Evolutionary conservation across 192 early-diverging fungal genomes (phyloP).

Genomic region (Coemansia erecta): DNA sequence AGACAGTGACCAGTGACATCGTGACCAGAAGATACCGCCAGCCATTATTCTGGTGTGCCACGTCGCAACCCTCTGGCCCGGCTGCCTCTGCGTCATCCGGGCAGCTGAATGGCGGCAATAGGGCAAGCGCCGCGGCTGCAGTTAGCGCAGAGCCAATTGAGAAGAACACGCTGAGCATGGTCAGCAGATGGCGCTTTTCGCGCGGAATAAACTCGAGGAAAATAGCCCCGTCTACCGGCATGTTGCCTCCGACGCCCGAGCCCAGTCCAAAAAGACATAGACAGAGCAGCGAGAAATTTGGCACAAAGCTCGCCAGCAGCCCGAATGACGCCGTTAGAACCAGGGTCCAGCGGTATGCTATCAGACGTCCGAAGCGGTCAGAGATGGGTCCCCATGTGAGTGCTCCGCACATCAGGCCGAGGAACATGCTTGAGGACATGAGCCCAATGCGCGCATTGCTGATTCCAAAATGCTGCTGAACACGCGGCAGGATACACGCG

Average conservation of each 20-base stretch:
- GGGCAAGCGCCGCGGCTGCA: slow-evolving; percentile 60
- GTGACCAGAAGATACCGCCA: slow-evolving; percentile 77
- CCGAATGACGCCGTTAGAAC: slow-evolving; percentile 71
- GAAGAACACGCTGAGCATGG: slow-evolving; percentile 81
- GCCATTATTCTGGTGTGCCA: slow-evolving; percentile 66
- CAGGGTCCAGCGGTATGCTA: slow-evolving; percentile 75
- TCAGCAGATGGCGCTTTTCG: slow-evolving; percentile 75
- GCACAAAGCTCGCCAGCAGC: slow-evolving; percentile 62
- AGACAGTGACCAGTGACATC: slow-evolving; percentile 59
- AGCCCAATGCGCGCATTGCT: slow-evolving; percentile 65
- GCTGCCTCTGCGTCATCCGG: slow-evolving; percentile 39
- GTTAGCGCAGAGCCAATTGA: slow-evolving; percentile 76
- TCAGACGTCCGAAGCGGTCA: slow-evolving; percentile 70
- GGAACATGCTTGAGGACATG: slow-evolving; percentile 66
- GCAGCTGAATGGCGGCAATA: slow-evolving; percentile 71
- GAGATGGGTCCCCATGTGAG: slow-evolving; percentile 77
- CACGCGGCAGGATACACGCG: slow-evolving; percentile 68
- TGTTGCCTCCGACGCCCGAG: slow-evolving; percentile 68
- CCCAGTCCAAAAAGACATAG: slow-evolving; percentile 66
- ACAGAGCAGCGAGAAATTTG: slow-evolving; percentile 63
- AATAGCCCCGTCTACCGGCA: slow-evolving; percentile 70
- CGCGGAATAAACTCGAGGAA: slow-evolving; percentile 85
- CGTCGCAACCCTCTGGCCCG: slow-evolving; percentile 45
- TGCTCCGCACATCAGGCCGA: slow-evolving; percentile 81
- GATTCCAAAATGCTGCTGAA: slow-evolving; percentile 73